Evolutionary conservation across 2,329 filamentous ascomycete genomes (phyloP).

Genomic region (Keithomyces neogunnii): DNA sequence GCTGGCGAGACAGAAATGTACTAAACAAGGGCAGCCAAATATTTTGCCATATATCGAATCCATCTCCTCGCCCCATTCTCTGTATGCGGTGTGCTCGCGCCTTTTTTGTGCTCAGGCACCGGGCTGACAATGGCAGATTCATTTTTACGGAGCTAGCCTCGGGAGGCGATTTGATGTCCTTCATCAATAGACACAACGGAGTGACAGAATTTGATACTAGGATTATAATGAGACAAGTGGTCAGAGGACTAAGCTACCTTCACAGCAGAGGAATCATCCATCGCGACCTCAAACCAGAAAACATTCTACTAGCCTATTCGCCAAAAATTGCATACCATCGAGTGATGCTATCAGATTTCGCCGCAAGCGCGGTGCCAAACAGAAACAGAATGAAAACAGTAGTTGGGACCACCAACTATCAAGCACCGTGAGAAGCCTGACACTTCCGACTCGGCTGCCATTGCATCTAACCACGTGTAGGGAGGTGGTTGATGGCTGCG

Average conservation of each 20-base stretch:
- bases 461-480: constrained; percentile 18
- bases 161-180: constrained; percentile 45
- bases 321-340: constrained; percentile 33
- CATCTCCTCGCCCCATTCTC: constrained; percentile 35
- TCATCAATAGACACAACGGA: constrained; percentile 26
- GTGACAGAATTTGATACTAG: constrained; percentile 30
- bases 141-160: constrained; percentile 49
- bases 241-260: constrained; percentile 37
- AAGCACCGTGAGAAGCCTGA: constrained; percentile 37
- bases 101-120: not conserved
- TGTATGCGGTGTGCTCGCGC: constrained; percentile 27
- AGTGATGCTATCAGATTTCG: constrained; percentile 45
- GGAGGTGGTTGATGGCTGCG: constrained; percentile 22
- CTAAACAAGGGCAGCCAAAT: constrained; percentile 36
- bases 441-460: not conserved
- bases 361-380: constrained; percentile 34
- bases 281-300: constrained; percentile 47
- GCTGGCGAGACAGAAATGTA: not conserved
- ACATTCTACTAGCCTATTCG: constrained; percentile 40
- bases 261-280: constrained; percentile 42
- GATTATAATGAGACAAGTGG: constrained; percentile 38
- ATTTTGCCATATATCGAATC: constrained; percentile 44
- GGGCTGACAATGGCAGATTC: constrained; percentile 29
- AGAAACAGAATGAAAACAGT: constrained; percentile 33
- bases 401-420: constrained; percentile 38